Percentiles rank a stretch among this genome's conserved stretches.
Evolutionary conservation across 805 yeast species (phyloP).

Genomic region (Debaryomyces tyrocola): DNA sequence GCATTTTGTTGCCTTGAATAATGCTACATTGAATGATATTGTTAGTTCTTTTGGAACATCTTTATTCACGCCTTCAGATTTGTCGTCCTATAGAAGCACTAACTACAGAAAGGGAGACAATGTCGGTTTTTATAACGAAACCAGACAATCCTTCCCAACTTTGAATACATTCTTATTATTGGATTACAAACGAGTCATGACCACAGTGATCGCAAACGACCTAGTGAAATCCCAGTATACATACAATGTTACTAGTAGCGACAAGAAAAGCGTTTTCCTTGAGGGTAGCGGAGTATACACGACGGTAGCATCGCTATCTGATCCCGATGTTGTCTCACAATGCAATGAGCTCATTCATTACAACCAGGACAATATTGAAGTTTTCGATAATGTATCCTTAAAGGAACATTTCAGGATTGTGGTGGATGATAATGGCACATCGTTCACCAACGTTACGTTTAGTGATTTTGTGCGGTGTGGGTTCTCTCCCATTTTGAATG

Average conservation of each 20-base stretch:
- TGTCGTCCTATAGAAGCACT: slow-evolving; percentile 9
- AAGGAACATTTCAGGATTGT: slow-evolving; percentile 26
- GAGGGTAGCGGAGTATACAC: neutral
- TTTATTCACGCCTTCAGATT: slow-evolving; percentile 29
- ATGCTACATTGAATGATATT: slow-evolving; percentile 27
- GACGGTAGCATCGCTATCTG: neutral
- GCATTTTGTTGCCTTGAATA: slow-evolving; percentile 18
- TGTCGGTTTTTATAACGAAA: slow-evolving; percentile 19
- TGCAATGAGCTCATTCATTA: slow-evolving; percentile 9
- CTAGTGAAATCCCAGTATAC: slow-evolving; percentile 13
- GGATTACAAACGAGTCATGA: slow-evolving; percentile 28
- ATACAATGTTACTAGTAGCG: slow-evolving; percentile 24
- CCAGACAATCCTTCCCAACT: slow-evolving; percentile 25
- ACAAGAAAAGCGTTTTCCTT: slow-evolving; percentile 18
- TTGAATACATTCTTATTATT: slow-evolving; percentile 23
- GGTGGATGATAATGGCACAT: slow-evolving; percentile 31
- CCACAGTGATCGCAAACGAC: slow-evolving; percentile 23
- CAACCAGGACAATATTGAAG: neutral
- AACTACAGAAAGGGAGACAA: neutral
- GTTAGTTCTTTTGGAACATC: slow-evolving; percentile 16
- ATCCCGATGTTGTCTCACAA: neutral
- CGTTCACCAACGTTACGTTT: slow-evolving; percentile 42
- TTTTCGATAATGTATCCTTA: slow-evolving; percentile 13
- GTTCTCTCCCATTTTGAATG: slow-evolving; percentile 59
- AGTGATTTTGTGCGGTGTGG: slow-evolving; percentile 54